Evolutionary conservation across 1,284 basidiomycete genomes (phyloP), one percentile per base, ranked within the genome.

Genomic region (Ustilago lituana): DNA sequence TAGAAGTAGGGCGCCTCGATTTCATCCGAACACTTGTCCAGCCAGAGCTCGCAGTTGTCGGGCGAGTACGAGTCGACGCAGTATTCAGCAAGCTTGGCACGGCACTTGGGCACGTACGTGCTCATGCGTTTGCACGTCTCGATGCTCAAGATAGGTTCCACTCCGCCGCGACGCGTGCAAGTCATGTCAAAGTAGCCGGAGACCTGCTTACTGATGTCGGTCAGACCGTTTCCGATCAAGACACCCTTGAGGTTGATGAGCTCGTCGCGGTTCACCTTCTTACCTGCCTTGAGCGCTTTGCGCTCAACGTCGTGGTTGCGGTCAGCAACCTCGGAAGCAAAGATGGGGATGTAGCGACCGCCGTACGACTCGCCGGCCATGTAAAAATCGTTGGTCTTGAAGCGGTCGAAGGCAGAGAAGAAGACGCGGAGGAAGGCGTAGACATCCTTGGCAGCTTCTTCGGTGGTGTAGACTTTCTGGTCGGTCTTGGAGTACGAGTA

Each of bases 271-370:
- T 90, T 89, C 3, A 56, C 39, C 6, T 87, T 86, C 70, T 89
- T 79, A 2, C 89, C 90, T 0, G 85, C 86, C 11, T 85, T 80
- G 29, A 53, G 32, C 6, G 77, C 76, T 23, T 62, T 63, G 12
- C 90, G 84, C 24, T 82, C 78, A 6, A 85, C 83, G 6, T 46
- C 60, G 35, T 60, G 49, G 79, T 94, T 94, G 66, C 91, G 89
- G 81, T 94, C 92, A 39, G 89, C 88, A 0, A 94, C 87, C 15
- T 88, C 87, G 1, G 90, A 85, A 0, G 92, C 93, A 67, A 92
- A 94, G 5, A 92, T 84, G 0, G 92, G 93, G 8, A 94, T 85
- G 82, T 92, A 93, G 20, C 91, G 88, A 4, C 92, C 92, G 59
- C 73, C 80, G 78, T 57, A 85, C 81, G 51, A 58, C 41, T 79